A percentile compares a stretch with the other conserved stretches of the same genome.
Evolutionary conservation across 1,284 basidiomycete species (phyloP).

Genomic region (Ceratobasidium papillatum): DNA sequence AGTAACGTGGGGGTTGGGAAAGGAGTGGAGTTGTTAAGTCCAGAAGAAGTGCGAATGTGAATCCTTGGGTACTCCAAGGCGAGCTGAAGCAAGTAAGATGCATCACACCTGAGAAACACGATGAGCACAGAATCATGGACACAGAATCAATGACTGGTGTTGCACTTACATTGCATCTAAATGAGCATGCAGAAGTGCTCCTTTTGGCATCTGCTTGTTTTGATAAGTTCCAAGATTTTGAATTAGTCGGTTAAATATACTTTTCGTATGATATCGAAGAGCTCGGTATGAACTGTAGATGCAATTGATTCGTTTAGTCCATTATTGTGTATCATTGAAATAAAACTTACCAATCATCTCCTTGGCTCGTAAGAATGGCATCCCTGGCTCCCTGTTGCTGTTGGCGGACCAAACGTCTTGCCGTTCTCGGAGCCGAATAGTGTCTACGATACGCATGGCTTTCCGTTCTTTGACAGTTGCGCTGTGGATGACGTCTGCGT

Average conservation of each 20-base stretch:
- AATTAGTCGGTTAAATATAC: not conserved
- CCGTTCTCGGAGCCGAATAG: constrained; percentile 64
- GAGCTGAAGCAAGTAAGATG: constrained; percentile 59
- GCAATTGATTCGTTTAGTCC: not conserved
- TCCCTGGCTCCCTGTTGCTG: constrained; percentile 67
- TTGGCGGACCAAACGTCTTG: constrained; percentile 61
- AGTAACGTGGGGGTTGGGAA: constrained; percentile 47
- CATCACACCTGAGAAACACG: constrained; percentile 57
- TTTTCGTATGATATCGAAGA: not conserved
- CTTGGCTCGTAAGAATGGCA: constrained; percentile 74
- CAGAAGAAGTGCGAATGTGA: constrained; percentile 60
- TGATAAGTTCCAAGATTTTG: too few species aligned
- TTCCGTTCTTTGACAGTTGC: constrained; percentile 57
- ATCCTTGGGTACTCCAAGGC: constrained; percentile 65
- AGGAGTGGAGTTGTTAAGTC: constrained; percentile 54
- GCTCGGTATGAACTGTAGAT: not conserved
- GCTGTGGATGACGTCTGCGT: constrained; percentile 48
- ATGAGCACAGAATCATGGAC: not conserved
- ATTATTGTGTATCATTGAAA: not conserved
- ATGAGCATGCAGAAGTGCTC: constrained; percentile 73
- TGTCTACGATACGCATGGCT: constrained; percentile 65
- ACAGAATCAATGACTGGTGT: not conserved
- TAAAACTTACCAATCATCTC: constrained; percentile 22
- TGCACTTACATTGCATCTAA: constrained; percentile 63
- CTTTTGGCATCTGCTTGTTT: constrained; percentile 71